Evolutionary conservation across 208 protist genomes (phyloP).

Genomic region (Leishmania amazonensis): DNA sequence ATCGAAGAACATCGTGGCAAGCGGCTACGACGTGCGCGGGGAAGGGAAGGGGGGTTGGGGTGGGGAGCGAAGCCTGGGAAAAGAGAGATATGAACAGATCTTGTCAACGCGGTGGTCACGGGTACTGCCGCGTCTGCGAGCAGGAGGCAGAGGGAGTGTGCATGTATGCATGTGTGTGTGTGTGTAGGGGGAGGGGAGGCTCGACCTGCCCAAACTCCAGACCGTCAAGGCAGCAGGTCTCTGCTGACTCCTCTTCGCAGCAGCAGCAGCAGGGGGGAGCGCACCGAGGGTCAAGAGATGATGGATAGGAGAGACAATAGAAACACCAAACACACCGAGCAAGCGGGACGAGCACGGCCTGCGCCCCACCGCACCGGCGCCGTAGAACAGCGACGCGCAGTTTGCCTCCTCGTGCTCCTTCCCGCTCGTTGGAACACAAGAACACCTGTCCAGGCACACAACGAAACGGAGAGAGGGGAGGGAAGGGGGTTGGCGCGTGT

Average conservation of each 20-base stretch:
- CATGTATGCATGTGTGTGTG: neutral
- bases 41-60: neutral
- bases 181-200: neutral
- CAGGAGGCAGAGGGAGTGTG: neutral
- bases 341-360: too few species aligned
- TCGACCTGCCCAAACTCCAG: too few species aligned
- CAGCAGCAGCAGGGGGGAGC: too few species aligned
- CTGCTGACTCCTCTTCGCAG: too few species aligned
- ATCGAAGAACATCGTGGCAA: slow-evolving; percentile 60
- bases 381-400: too few species aligned
- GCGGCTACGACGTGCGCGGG: neutral
- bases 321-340: too few species aligned
- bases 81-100: neutral
- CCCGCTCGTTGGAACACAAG: neutral
- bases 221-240: too few species aligned
- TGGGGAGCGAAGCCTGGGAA: neutral
- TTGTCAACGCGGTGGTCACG: neutral
- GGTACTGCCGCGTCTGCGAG: neutral
- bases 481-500: neutral
- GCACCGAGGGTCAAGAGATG: too few species aligned
- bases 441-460: neutral
- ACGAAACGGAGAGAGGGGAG: neutral
- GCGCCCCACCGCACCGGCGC: too few species aligned
- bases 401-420: too few species aligned
- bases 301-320: too few species aligned